These are phyloP conservation scores for Microthlaspi erraticum DNA, from an alignment of 345 rosid genomes.

Conservation along the genomic window DNA sequence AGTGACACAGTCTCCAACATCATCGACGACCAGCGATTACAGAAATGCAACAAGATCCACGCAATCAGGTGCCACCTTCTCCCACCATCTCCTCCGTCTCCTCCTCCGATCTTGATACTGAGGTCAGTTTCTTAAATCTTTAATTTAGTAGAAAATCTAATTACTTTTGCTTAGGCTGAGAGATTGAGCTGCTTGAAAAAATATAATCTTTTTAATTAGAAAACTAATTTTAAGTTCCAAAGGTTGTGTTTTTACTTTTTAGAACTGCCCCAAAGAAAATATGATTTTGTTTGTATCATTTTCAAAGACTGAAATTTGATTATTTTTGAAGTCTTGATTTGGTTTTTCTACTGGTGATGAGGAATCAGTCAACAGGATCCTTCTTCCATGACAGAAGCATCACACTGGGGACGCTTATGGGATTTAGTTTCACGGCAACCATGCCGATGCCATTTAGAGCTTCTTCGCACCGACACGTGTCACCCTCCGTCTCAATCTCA, in stretches of 20 bases:
- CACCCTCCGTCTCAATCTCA: slow-evolving; percentile 41
- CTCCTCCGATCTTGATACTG: slow-evolving; percentile 97
- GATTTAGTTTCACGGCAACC: slow-evolving; percentile 71
- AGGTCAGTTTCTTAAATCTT: slow-evolving; percentile 51
- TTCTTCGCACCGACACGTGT: slow-evolving; percentile 56
- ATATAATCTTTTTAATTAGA: slow-evolving; percentile 16
- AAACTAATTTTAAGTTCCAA: background rate
- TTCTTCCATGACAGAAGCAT: slow-evolving; percentile 98
- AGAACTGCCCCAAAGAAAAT: slow-evolving; percentile 2
- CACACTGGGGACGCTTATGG: slow-evolving; percentile 90
- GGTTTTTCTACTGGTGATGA: slow-evolving; percentile 8
- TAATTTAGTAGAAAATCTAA: background rate
- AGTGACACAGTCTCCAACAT: slow-evolving; percentile 2
- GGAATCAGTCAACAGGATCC: slow-evolving; percentile 80
- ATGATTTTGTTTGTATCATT: background rate
- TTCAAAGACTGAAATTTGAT: background rate
- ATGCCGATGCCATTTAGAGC: slow-evolving; percentile 59
- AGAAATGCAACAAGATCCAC: slow-evolving; percentile 64
- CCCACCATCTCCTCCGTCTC: slow-evolving; percentile 82
- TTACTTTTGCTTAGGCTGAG: background rate
- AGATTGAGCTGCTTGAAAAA: background rate
- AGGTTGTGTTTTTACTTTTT: slow-evolving; percentile 18
- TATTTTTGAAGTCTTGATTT: background rate
- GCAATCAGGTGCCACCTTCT: slow-evolving; percentile 56
- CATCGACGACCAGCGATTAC: slow-evolving; percentile 14